Evolutionary conservation across 208 protist species (phyloP).

Genomic region (Leishmania amazonensis): DNA sequence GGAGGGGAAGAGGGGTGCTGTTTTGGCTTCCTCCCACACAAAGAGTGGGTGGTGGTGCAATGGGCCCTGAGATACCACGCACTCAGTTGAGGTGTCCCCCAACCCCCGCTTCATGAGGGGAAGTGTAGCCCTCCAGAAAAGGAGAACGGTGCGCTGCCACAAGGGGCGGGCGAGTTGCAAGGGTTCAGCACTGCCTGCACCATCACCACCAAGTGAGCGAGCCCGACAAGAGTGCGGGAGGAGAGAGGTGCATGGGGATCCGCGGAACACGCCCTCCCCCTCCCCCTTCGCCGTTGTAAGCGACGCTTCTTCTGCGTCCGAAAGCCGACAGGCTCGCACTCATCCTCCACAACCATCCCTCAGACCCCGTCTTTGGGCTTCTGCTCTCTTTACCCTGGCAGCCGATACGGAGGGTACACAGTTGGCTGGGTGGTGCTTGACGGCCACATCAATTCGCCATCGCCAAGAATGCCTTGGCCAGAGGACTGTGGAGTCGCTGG

Average conservation of each 20-base stretch:
- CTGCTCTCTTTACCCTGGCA: background rate
- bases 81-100: background rate
- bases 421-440: slow-evolving; percentile 6
- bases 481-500: background rate
- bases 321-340: background rate
- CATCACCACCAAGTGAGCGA: background rate
- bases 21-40: background rate
- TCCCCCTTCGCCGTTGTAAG: background rate
- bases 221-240: background rate
- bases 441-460: slow-evolving; percentile 15
- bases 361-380: background rate
- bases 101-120: background rate
- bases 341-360: background rate
- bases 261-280: background rate
- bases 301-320: too few species aligned
- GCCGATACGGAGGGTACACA: background rate
- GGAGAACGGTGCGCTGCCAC: background rate
- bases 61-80: background rate
- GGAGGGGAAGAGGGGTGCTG: background rate
- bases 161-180: background rate
- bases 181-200: background rate
- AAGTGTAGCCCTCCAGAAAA: background rate
- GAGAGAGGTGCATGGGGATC: background rate
- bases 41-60: background rate
- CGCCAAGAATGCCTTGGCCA: slow-evolving; percentile 18